Base-by-base conservation (phyloP, 129 eudicot species). In the Centaurea solstitialis region DNA sequence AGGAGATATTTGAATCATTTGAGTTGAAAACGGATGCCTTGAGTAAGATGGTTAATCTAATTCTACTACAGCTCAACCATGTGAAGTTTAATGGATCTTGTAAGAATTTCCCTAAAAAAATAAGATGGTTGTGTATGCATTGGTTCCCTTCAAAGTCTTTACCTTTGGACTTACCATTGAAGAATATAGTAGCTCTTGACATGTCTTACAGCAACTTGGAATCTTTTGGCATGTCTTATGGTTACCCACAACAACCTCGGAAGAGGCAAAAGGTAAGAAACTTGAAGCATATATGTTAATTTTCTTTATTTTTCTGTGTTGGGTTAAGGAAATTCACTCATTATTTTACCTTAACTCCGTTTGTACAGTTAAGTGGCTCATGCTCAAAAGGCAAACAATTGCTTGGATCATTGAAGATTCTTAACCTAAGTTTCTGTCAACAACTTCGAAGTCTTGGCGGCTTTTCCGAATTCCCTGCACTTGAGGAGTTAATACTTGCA, bases 361-460 rank as follows among this genome's bases (percentile, higher is more conserved):
- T 75, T 30, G 77, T 76, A 17, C n/a, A 77, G 74, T 2, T 77
- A 4, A 26, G 6, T 21, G 47, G 12, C 23, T n/a, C 64, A 1
- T 41, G 22, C 38, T 47, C 76, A 69, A 79, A 70, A 47, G 23
- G 3, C 9, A 28, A 30, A 9, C 7, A 1, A 61, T 11, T 38
- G 7, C 81, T 83, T 59, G 3, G 41, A 3, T 76, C 71, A 33
- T 45, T 87, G 33, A 87, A 83, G 68, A 50, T 72, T 62, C 83
- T 87, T 6, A 57, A 84, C 57, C 78, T 87, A 9, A 87, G 86
- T 77, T 73, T 66, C 39, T 87, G 76, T 70, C 2, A 70, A 43
- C 47, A 69, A 20, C 82, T 79, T 69, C 9, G 10, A 18, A 45
- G 76, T 28, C 47, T 79, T 6, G 45, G 38, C 7, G 76, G 76